phyloP scores from a whole-genome alignment of 2,329 filamentous ascomycete species.

The Zymoseptoria crescenta region DNA sequence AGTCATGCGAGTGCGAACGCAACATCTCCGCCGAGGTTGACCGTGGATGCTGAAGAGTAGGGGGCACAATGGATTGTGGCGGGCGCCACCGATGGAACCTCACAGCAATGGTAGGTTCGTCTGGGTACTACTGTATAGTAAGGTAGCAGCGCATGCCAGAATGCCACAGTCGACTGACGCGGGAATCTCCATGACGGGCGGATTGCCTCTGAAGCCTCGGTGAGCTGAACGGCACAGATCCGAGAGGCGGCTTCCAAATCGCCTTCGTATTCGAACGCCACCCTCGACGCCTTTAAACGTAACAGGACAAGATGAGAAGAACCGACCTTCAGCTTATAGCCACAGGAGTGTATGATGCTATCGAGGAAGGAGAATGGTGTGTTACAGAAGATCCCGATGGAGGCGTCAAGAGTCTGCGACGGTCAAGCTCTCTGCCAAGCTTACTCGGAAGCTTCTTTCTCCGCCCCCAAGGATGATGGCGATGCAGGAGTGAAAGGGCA shows the following conservation, averaged over 20 bases:
- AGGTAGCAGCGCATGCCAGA: neutral
- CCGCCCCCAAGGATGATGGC: neutral
- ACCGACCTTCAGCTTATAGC: neutral
- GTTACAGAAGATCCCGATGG: too few species aligned
- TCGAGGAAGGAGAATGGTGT: too few species aligned
- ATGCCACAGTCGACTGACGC: too few species aligned
- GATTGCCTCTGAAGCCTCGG: neutral
- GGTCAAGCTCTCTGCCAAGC: neutral
- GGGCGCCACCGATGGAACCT: neutral
- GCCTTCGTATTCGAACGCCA: neutral
- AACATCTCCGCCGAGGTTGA: neutral
- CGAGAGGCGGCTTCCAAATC: neutral
- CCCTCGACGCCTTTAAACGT: neutral
- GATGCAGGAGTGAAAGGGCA: too few species aligned
- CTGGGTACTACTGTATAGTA: neutral
- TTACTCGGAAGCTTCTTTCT: neutral
- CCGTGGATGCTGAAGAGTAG: neutral
- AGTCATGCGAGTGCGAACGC: neutral
- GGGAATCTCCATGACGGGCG: neutral
- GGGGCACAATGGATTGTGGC: neutral
- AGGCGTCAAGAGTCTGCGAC: too few species aligned
- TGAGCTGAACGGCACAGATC: neutral
- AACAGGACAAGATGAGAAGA: neutral
- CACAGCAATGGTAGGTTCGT: neutral
- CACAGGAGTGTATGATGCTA: neutral